Base-by-base conservation (phyloP, 106 monocot species). In the Phalaenopsis aphrodite region DNA sequence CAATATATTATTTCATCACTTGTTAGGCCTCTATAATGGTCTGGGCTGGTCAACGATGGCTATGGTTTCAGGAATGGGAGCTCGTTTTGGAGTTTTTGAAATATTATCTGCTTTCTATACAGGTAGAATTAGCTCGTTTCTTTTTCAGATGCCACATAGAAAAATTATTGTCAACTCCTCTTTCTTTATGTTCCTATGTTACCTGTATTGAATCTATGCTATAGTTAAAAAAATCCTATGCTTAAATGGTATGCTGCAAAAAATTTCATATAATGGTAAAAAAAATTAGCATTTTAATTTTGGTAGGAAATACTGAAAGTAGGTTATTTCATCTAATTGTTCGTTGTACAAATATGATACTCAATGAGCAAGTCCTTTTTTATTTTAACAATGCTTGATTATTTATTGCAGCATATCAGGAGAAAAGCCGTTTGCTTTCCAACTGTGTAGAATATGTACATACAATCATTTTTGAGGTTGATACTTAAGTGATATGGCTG, bases 1-100 rank as follows among this genome's bases (percentile, higher is more conserved):
- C 41, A 5, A 18, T 52, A 38, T 81, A 8, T 45, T 47, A 42
- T 45, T 64, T 24, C 6, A 72, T 58, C 8, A 45, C 11, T 52
- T 87, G 73, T 47, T 76, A 97, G 96, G 96, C 66, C 81, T 97
- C 16, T 97, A 94, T 79, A 94, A 80, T 84, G 96, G 96, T 11
- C 48, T 97, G 75, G 83, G 93, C 74, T 94, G 92, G 91, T 92
- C 92, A 68, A 77, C 72, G 65, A 14, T 97, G 45, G 87, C 86
- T 64, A 92, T 75, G 77, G 39, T 92, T 78, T 77, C 87, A 11
- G 94, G 94, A 41, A 58, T 90, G n/a, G 90, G 92, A 79, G 83
- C 88, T 23, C 94, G 96, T 39, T 97, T 97, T 88, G 92, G 96
- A 77, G 79, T 81, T 49, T 94, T 92, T 89, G 94, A 97, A 85